Percentiles rank a stretch among this genome's conserved stretches.
These are phyloP conservation scores for Candida orba DNA, from an alignment of 805 yeast species.

Conservation along the genomic window DNA sequence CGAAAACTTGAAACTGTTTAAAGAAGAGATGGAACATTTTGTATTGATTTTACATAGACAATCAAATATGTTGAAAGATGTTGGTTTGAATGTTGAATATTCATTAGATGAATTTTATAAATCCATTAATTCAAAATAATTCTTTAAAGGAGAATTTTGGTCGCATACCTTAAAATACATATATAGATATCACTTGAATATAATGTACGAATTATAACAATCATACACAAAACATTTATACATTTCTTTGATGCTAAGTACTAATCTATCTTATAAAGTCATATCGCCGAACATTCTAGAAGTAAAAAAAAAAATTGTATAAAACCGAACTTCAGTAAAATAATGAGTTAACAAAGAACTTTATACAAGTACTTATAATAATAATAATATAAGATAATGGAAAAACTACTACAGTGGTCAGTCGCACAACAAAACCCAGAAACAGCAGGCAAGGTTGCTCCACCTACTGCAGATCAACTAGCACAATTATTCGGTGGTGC, in stretches of 20 bases:
- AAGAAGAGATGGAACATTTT: conserved; percentile 48
- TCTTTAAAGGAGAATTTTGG: too few relatives aligned
- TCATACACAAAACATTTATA: too few relatives aligned
- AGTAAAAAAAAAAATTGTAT: neutral
- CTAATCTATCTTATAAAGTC: too few relatives aligned
- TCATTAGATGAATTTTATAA: conserved; percentile 20
- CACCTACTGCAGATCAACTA: conserved; percentile 73
- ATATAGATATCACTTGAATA: too few relatives aligned
- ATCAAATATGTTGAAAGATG: conserved; percentile 49
- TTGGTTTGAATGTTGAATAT: conserved; percentile 62
- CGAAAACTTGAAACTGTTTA: conserved; percentile 48
- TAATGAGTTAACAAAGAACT: too few relatives aligned
- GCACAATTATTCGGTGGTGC: conserved; percentile 71
- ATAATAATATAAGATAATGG: conserved; percentile 43
- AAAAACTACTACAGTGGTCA: conserved; percentile 92
- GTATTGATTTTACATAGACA: conserved; percentile 50
- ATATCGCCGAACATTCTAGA: conserved; percentile 2
- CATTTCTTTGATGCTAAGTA: too few relatives aligned
- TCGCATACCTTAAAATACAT: too few relatives aligned
- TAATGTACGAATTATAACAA: too few relatives aligned
- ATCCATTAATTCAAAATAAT: conserved; percentile 13
- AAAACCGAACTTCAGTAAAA: neutral
- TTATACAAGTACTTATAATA: too few relatives aligned
- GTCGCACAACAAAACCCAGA: conserved; percentile 69
- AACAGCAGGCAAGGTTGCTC: conserved; percentile 53